Evolutionary conservation across 352 stramenopile genomes (phyloP).

Genomic region (Elongisporangium prolatum): DNA sequence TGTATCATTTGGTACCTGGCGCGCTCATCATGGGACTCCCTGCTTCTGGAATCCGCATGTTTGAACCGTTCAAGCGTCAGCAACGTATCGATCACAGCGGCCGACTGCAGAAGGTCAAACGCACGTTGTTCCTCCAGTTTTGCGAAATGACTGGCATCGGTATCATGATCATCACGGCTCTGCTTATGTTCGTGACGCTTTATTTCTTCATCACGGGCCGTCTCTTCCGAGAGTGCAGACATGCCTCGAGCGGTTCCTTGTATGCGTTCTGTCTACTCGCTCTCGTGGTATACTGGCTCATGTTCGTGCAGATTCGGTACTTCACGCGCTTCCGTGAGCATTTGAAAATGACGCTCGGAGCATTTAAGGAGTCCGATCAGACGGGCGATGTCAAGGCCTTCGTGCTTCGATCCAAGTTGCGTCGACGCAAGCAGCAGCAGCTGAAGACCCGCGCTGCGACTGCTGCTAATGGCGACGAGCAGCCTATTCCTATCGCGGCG

Average conservation of each 20-base stretch:
- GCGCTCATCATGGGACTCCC: constrained; percentile 62
- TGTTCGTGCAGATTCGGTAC: constrained; percentile 60
- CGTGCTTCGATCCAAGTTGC: constrained; percentile 52
- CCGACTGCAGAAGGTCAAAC: constrained; percentile 71
- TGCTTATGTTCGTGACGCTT: constrained; percentile 43
- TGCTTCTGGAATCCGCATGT: constrained; percentile 51
- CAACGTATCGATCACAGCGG: constrained; percentile 51
- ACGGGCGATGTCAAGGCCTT: constrained; percentile 74
- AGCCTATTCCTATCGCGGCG: constrained; percentile 1
- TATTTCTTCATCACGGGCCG: constrained; percentile 53
- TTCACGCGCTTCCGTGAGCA: constrained; percentile 81
- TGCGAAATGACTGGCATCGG: constrained; percentile 63
- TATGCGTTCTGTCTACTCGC: constrained; percentile 46
- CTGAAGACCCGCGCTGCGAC: constrained; percentile 13
- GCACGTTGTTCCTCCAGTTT: constrained; percentile 68
- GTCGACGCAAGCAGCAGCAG: constrained; percentile 34
- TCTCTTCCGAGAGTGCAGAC: constrained; percentile 44
- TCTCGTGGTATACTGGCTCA: constrained; percentile 48
- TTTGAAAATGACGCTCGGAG: constrained; percentile 80
- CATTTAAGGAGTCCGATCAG: constrained; percentile 78
- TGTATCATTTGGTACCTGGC: constrained; percentile 65
- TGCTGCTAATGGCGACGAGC: constrained; percentile 3
- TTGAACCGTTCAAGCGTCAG: constrained; percentile 72
- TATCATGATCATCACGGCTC: constrained; percentile 44
- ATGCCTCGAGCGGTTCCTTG: constrained; percentile 23